Evolutionary conservation across 1,284 basidiomycete species (phyloP).

Genomic region (Ceraceosorus guamensis): DNA sequence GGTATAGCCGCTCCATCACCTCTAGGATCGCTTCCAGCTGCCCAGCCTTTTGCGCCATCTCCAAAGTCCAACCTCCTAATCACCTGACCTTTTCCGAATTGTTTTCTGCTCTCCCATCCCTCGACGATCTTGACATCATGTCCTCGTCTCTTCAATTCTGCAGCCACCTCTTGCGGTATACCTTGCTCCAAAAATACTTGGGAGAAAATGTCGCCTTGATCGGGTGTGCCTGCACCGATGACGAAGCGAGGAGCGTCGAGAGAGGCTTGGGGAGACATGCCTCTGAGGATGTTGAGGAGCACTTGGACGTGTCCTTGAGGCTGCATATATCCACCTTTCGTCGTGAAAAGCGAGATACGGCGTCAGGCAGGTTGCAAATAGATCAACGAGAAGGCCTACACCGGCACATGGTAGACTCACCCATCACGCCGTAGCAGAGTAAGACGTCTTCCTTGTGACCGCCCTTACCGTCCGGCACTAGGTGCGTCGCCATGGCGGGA

Average conservation of each 20-base stretch:
- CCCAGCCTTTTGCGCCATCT: constrained; percentile 59
- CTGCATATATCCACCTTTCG: constrained; percentile 72
- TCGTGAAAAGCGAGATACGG: neutral
- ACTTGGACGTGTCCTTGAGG: constrained; percentile 88
- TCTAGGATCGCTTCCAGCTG: constrained; percentile 75
- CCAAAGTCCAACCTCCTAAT: constrained; percentile 18
- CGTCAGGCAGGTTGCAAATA: neutral
- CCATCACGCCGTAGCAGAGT: constrained; percentile 86
- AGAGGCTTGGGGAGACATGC: constrained; percentile 59
- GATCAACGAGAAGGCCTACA: neutral
- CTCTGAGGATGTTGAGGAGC: constrained; percentile 74
- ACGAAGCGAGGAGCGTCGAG: constrained; percentile 93
- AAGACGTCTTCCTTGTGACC: constrained; percentile 65
- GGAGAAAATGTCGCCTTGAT: constrained; percentile 61
- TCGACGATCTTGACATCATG: constrained; percentile 65
- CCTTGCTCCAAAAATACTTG: constrained; percentile 83
- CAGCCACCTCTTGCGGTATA: constrained; percentile 57
- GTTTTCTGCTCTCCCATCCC: constrained; percentile 58
- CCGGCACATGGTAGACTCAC: constrained; percentile 42
- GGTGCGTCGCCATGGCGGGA: constrained; percentile 73
- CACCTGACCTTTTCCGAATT: constrained; percentile 77
- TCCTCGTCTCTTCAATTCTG: constrained; percentile 63
- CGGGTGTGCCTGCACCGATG: constrained; percentile 74
- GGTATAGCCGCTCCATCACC: constrained; percentile 53
- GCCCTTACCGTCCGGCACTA: constrained; percentile 1